Base-by-base conservation (phyloP, 1,284 basidiomycete genomes). In the Amylostereum areolatum region DNA sequence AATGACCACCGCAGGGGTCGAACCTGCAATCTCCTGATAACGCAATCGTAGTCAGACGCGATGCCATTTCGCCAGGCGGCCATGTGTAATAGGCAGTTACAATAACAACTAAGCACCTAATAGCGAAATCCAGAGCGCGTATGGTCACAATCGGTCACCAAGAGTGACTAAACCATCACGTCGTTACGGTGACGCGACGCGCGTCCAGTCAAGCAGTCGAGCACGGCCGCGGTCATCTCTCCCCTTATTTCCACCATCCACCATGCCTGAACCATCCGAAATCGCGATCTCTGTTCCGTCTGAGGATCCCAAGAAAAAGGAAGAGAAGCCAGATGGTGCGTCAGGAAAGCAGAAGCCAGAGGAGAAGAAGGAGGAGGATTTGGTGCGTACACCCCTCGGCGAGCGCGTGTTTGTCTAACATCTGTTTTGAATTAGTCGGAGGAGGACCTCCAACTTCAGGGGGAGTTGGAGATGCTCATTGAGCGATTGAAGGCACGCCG, bases 381-480 rank as follows among this genome's bases (percentile, higher is more conserved):
- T 43, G n/a, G 41, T 43, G 41, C 41, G 41, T 43, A 43, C 6
- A 7, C 12, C 7, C 8, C 25, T 18, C 6, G 18, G 11, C 41
- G 41, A 43, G 41, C n/a, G 30, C 41, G 41, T 28, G 41, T 43
- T 28, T 28, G 37, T 25, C 41, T 43, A 8, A 43, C 27, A 28
- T 7, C 11, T 25, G 37, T 25, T 12, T 25, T 51, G 10, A 24
- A 33, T 0, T 57, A 95, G 92, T 92, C 89, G 24, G 97, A 99
- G 64, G 96, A 99, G 68, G 97, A 99, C 66, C 74, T 88, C 33
- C 92, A 96, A 64, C 83, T 99, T 53, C 92, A 92, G 72, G 88
- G 84, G 53, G 95, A 99, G 72, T 79, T 99, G 32, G 97, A 99
- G 66, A 97, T 99, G 95, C 81, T 99, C 28, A 85, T 97, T 29